Base-by-base conservation (phyloP, 371 early-diverging fungal species). In the Mucor velutinosus region DNA sequence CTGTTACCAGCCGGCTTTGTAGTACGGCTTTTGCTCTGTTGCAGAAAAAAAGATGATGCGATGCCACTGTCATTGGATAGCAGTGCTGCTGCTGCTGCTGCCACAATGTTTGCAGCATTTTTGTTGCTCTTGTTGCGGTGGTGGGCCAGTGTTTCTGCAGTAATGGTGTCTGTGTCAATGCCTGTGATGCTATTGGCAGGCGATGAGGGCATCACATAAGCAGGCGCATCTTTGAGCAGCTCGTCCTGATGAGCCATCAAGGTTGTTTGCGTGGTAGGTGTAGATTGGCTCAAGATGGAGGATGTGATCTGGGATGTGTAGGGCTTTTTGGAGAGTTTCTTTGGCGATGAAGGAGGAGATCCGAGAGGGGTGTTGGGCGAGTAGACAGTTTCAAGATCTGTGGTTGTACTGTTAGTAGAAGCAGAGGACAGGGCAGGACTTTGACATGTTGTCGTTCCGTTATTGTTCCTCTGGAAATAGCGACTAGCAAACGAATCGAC, bases 301-400 rank as follows among this genome's bases (percentile, higher is more conserved):
- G 56, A 43, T 5, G 70, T 70, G 12, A 69, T 53, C 33, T 69
- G 64, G 0, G 65, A 55, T 8, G 15, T 60, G 32, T 69, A 69
- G n/a, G 23, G 2, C 43, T 15, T 19, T 67, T 29, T 14, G 25
- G 37, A 27, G 10, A n/a, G n/a, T 8, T 55, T 19, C 35, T 65
- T 70, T 6, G 72, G 68, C 33, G 72, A 72, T 14, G 39, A 60
- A 32, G 68, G 60, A 7, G 71, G 64, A 3, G 66, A 62, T 37
- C 61, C 39, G 1, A 49, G 25, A 27, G 71, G 71, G 11, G 67
- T 71, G 19, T 66, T 49, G 10, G 66, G 62, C 11, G 68, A 61
- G 27, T 61, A 64, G 33, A 58, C 55, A 0, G 53, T 51, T 49
- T 62, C 62, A 7, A 37, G 32, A 7, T 55, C 53, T 14, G 56